These are phyloP conservation scores for Physaria fendleri DNA, from an alignment of 345 rosid species.

Conservation along the genomic window DNA sequence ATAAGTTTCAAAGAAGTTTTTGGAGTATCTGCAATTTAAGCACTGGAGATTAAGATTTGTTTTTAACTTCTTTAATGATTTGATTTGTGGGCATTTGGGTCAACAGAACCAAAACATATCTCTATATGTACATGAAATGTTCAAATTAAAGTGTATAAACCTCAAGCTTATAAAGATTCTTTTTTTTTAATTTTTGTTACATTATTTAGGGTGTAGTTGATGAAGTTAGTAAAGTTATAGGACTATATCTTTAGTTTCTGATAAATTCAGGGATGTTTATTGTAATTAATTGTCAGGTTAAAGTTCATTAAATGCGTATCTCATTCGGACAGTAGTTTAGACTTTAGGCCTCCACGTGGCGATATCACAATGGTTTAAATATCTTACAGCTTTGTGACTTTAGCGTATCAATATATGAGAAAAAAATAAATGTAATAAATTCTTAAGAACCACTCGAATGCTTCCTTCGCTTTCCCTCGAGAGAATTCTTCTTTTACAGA, in stretches of 20 bases:
- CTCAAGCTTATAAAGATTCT: too few relatives aligned
- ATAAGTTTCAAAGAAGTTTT: too few relatives aligned
- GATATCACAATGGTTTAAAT: background rate
- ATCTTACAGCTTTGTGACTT: constrained; percentile 10
- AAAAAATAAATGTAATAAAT: constrained; percentile 1
- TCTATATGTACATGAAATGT: too few relatives aligned
- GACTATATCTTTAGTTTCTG: background rate
- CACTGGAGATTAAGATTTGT: too few relatives aligned
- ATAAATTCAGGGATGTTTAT: background rate
- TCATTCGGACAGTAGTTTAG: constrained; percentile 19
- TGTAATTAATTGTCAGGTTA: constrained; percentile 3
- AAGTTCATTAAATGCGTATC: constrained; percentile 13
- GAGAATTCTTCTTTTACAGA: background rate
- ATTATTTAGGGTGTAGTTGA: too few relatives aligned
- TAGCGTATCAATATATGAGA: background rate
- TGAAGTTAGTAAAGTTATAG: background rate
- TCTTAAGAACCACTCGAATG: constrained; percentile 32
- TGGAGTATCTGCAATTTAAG: too few relatives aligned
- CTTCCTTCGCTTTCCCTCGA: constrained; percentile 31
- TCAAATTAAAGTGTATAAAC: too few relatives aligned
- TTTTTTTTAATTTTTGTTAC: too few relatives aligned
- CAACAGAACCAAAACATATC: too few relatives aligned
- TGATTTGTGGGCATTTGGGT: too few relatives aligned
- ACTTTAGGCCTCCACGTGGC: constrained; percentile 17
- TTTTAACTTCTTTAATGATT: too few relatives aligned